Conservation (phyloP, 805 yeast genomes). For the Candida multigemmis region DNA sequence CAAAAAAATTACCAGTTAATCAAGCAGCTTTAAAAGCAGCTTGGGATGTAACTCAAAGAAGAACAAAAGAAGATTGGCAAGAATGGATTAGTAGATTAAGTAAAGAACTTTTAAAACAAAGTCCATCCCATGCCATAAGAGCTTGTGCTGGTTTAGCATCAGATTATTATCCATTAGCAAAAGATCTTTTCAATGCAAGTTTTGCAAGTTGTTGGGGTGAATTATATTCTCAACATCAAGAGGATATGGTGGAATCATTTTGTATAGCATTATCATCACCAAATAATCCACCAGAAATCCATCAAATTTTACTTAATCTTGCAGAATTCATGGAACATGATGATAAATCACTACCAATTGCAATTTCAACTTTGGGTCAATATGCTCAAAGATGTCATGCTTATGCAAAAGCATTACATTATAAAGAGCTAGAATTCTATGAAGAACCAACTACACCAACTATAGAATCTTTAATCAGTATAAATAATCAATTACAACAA, state of each 20-base stretch:
- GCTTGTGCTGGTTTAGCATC: slow-evolving; percentile 89
- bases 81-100: slow-evolving; percentile 91
- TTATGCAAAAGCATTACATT: slow-evolving; percentile 93
- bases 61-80: slow-evolving; percentile 95
- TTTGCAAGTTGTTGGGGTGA: slow-evolving; percentile 96
- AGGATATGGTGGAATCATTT: slow-evolving; percentile 76
- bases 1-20: slow-evolving; percentile 66
- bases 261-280: slow-evolving; percentile 85
- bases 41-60: slow-evolving; percentile 87
- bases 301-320: slow-evolving; percentile 78
- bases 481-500: slow-evolving; percentile 91
- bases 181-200: slow-evolving; percentile 86
- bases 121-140: slow-evolving; percentile 89
- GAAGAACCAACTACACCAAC: slow-evolving; percentile 90
- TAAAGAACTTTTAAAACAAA: slow-evolving; percentile 78
- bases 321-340: slow-evolving; percentile 98
- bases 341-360: slow-evolving; percentile 86
- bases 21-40: slow-evolving; percentile 61
- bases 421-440: slow-evolving; percentile 89
- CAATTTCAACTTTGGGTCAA: slow-evolving; percentile 81
- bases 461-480: slow-evolving; percentile 83
- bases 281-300: slow-evolving; percentile 91
- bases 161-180: slow-evolving; percentile 79
- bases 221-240: slow-evolving; percentile 79
- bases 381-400: slow-evolving; percentile 96